Base-by-base conservation (phyloP, 2,329 filamentous ascomycete genomes). In the Xylaria sp. region DNA sequence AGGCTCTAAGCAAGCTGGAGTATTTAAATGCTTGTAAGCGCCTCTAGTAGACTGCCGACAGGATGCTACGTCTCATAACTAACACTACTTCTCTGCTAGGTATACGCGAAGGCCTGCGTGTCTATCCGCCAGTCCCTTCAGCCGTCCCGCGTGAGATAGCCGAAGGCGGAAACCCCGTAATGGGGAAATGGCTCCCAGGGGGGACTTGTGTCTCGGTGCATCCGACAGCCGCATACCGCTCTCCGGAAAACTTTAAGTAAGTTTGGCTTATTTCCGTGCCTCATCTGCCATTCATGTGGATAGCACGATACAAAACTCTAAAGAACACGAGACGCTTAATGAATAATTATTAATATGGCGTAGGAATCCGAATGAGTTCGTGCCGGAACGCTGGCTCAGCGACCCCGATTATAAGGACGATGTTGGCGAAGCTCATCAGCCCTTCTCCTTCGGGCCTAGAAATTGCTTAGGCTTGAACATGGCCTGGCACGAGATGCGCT, bases 21-120 rank as follows among this genome's bases (percentile, higher is more conserved):
- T 72, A 70, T 23, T 44, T 71, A 7, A 70, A 70, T n/a, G 68
- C 69, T 9, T 60, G 57, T 54, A 35, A 48, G 41, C 48, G 8
- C n/a, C 3, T 17, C 46, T 11, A 31, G 21, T 17, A 21, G n/a
- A 37, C 13, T 27, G 7, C 17, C 19, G 15, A 2, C 9, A 10
- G 11, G 21, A 8, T 15, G 7, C 10, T 13, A 13, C 13, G 29
- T 8, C 19, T 43, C 21, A 17, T 7, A 23, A n/a, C 44, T 41
- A 43, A 51, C 17, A 3, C 19, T 31, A 2, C 9, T 23, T 8
- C 13, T n/a, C 10, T n/a, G 23, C 5, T 23, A 60, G 70, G 68
- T 21, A 48, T 72, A 8, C 53, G 63, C n/a, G 70, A 72, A 54
- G 61, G 54, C 2, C 48, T 72, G 19, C 67, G 69, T 2, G 21